Evolutionary conservation across 352 stramenopile genomes (phyloP).

Genomic region (Globisporangium ultimum): DNA sequence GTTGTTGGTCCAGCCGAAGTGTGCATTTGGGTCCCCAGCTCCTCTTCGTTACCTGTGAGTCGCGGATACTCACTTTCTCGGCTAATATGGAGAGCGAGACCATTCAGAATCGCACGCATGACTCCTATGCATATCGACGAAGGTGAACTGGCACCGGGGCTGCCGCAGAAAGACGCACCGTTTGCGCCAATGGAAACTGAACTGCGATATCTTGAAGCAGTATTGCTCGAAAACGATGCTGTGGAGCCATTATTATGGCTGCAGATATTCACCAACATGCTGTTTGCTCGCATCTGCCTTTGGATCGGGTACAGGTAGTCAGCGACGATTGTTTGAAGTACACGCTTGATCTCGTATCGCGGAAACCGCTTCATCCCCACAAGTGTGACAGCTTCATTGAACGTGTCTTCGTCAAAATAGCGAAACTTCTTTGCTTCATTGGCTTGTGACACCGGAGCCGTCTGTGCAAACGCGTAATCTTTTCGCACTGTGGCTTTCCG

Average conservation of each 20-base stretch:
- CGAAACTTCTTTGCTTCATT: slow-evolving; percentile 41
- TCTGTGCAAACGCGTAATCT: slow-evolving; percentile 40
- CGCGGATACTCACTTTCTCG: slow-evolving; percentile 20
- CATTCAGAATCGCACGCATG: slow-evolving; percentile 46
- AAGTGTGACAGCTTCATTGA: slow-evolving; percentile 71
- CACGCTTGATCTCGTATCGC: slow-evolving; percentile 42
- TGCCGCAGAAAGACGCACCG: slow-evolving; percentile 17
- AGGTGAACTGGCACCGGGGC: slow-evolving; percentile 16
- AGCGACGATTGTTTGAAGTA: slow-evolving; percentile 50
- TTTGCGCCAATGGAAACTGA: slow-evolving; percentile 1
- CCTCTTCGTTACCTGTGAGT: slow-evolving; percentile 7
- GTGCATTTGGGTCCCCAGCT: slow-evolving; percentile 4
- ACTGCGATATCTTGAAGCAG: not conserved
- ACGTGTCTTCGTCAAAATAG: slow-evolving; percentile 66
- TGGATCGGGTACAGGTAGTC: slow-evolving; percentile 51
- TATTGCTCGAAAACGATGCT: not conserved
- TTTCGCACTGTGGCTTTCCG: slow-evolving; percentile 49
- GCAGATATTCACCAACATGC: slow-evolving; percentile 4
- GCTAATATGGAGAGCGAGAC: slow-evolving; percentile 40
- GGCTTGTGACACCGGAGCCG: slow-evolving; percentile 10
- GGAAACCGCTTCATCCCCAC: slow-evolving; percentile 61
- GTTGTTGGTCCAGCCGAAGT: not conserved
- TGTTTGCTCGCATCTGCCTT: slow-evolving; percentile 16
- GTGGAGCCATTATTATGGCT: not conserved
- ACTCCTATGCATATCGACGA: slow-evolving; percentile 24